A percentile compares a stretch with the other conserved stretches of the same genome.
phyloP scores from a whole-genome alignment of 2,329 filamentous ascomycete species.

The Paracorniculantispora psalliotae region DNA sequence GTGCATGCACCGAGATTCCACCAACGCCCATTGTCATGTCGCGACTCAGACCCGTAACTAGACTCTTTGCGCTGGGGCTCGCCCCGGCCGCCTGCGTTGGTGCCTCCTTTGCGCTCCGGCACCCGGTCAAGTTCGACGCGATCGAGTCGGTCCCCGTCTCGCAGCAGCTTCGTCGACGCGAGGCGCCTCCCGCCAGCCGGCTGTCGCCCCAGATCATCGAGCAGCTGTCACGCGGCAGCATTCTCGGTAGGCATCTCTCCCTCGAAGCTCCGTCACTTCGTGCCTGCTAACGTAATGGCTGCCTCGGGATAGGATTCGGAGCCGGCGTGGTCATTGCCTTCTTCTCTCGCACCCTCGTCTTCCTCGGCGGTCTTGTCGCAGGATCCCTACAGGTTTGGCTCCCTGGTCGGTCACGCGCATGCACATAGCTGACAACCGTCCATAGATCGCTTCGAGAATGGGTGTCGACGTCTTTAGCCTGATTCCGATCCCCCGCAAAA shows the following conservation, averaged over 20 bases:
- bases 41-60: slow-evolving; percentile 2
- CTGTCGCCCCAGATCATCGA: slow-evolving; percentile 32
- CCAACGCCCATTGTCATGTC: not conserved
- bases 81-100: slow-evolving; percentile 25
- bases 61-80: slow-evolving; percentile 19
- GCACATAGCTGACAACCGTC: not conserved
- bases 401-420: not conserved
- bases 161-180: slow-evolving; percentile 15
- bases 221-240: slow-evolving; percentile 50
- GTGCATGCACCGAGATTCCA: not conserved
- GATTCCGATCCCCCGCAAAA: slow-evolving; percentile 32
- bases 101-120: slow-evolving; percentile 21
- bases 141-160: slow-evolving; percentile 17
- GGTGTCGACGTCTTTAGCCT: slow-evolving; percentile 37
- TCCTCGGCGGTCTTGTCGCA: slow-evolving; percentile 61
- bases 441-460: slow-evolving; percentile 39
- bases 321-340: slow-evolving; percentile 61
- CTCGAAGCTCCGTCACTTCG: not conserved
- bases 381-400: slow-evolving; percentile 56
- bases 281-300: not conserved
- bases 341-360: slow-evolving; percentile 65
- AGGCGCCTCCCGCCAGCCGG: slow-evolving; percentile 10
- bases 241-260: slow-evolving; percentile 37
- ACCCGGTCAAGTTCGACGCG: slow-evolving; percentile 26
- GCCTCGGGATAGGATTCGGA: slow-evolving; percentile 46